phyloP scores from a whole-genome alignment of 2,329 filamentous ascomycete species.

The Colletotrichum neosansevieriae region DNA sequence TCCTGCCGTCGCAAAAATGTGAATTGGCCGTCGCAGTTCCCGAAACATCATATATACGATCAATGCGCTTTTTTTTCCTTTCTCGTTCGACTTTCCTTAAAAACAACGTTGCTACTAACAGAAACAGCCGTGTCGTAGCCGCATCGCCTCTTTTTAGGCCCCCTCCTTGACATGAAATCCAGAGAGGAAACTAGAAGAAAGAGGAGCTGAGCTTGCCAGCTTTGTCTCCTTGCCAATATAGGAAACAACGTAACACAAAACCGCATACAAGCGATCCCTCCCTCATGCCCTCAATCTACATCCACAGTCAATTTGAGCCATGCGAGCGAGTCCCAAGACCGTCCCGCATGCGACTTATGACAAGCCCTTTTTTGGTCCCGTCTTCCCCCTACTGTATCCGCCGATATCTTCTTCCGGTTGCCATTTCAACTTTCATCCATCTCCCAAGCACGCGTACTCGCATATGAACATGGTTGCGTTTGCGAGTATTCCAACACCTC shows the following conservation, averaged over 20 bases:
- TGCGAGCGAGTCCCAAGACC: slow-evolving; percentile 24
- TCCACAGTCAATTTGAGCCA: slow-evolving; percentile 34
- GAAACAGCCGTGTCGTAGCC: slow-evolving; percentile 33
- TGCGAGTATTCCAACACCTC: slow-evolving; percentile 30
- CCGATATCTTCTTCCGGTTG: neutral
- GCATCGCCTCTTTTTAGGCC: slow-evolving; percentile 10
- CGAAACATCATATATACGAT: neutral
- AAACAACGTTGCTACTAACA: slow-evolving; percentile 27
- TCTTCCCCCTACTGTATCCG: neutral
- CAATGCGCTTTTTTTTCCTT: neutral
- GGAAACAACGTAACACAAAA: slow-evolving; percentile 26
- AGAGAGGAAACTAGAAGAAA: slow-evolving; percentile 28
- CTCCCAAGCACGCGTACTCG: slow-evolving; percentile 21
- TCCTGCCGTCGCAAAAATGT: slow-evolving; percentile 6
- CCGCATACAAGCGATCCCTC: slow-evolving; percentile 27
- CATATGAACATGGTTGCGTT: neutral
- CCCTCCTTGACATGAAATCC: slow-evolving; percentile 20
- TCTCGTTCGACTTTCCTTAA: neutral
- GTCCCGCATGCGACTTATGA: slow-evolving; percentile 23
- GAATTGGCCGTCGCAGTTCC: neutral
- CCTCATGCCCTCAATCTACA: neutral
- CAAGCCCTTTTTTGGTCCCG: slow-evolving; percentile 10
- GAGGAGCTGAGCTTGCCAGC: slow-evolving; percentile 21
- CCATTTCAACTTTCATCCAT: neutral
- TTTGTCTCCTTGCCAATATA: slow-evolving; percentile 22